These are phyloP conservation scores for Gossypium anomalum DNA, from an alignment of 345 rosid species.

Conservation along the genomic window DNA sequence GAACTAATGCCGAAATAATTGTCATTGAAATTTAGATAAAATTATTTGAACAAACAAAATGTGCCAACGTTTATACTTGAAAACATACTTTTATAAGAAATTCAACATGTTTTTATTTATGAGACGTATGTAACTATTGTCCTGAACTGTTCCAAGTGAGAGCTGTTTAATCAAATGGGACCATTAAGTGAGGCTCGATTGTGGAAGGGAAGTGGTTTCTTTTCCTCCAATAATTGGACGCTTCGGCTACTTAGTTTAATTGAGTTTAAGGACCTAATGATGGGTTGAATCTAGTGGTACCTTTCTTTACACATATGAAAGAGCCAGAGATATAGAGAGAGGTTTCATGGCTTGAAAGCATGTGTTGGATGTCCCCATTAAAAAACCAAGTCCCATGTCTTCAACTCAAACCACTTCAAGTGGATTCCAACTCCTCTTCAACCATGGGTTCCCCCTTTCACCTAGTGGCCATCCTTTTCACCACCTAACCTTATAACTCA, in stretches of 20 bases:
- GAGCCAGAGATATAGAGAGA: neutral
- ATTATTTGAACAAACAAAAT: too few relatives aligned
- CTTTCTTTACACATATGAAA: slow-evolving; percentile 61
- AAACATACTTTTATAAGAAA: too few relatives aligned
- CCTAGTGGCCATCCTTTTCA: slow-evolving; percentile 62
- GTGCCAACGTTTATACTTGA: too few relatives aligned
- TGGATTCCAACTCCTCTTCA: slow-evolving; percentile 97
- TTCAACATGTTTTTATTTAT: too few relatives aligned
- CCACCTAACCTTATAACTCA: slow-evolving; percentile 56
- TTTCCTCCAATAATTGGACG: slow-evolving; percentile 49
- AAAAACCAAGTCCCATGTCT: slow-evolving; percentile 31
- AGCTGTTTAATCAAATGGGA: slow-evolving; percentile 9
- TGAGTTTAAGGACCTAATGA: slow-evolving; percentile 46
- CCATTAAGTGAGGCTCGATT: slow-evolving; percentile 14
- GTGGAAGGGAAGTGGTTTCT: slow-evolving; percentile 24
- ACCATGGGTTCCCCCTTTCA: slow-evolving; percentile 46
- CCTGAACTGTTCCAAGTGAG: neutral
- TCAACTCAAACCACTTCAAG: slow-evolving; percentile 54
- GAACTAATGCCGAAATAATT: too few relatives aligned
- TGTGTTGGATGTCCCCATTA: slow-evolving; percentile 38
- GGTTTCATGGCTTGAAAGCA: slow-evolving; percentile 50
- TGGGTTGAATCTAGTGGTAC: slow-evolving; percentile 46
- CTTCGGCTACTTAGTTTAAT: slow-evolving; percentile 21
- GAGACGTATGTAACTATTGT: too few relatives aligned
- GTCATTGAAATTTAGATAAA: too few relatives aligned